Evolutionary conservation across 2,329 filamentous ascomycete species (phyloP).

Genomic region (Blastomyces silverae): DNA sequence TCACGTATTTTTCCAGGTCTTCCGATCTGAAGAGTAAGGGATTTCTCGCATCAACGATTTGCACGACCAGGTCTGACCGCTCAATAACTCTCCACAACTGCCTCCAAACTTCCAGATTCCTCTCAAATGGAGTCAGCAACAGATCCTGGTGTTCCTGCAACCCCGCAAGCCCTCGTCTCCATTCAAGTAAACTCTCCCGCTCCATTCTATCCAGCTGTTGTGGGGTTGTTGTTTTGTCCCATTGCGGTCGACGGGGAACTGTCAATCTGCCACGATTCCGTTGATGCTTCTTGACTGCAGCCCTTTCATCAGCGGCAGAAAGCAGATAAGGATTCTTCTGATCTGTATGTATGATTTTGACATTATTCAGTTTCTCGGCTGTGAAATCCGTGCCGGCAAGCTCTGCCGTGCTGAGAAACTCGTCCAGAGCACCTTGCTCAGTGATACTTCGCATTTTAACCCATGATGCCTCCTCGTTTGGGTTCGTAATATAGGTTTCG

Average conservation of each 20-base stretch:
- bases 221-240: slow-evolving; percentile 79
- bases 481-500: slow-evolving; percentile 86
- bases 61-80: slow-evolving; percentile 87
- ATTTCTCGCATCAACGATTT: slow-evolving; percentile 96
- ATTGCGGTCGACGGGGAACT: slow-evolving; percentile 80
- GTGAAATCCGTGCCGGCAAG: slow-evolving; percentile 98
- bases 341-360: slow-evolving; percentile 96
- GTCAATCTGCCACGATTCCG: slow-evolving; percentile 72
- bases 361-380: slow-evolving; percentile 96
- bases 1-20: slow-evolving; percentile 88
- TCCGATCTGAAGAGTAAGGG: slow-evolving; percentile 90
- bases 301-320: slow-evolving; percentile 74
- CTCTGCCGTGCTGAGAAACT: slow-evolving; percentile 92
- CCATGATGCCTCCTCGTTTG: slow-evolving; percentile 85
- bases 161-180: slow-evolving; percentile 85
- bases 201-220: slow-evolving; percentile 73
- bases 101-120: slow-evolving; percentile 95
- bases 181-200: slow-evolving; percentile 72
- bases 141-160: slow-evolving; percentile 90
- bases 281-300: slow-evolving; percentile 71
- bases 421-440: slow-evolving; percentile 91
- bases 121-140: slow-evolving; percentile 95
- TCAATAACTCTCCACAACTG: slow-evolving; percentile 98
- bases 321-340: slow-evolving; percentile 93
- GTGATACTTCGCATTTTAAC: slow-evolving; percentile 99